These are phyloP conservation scores for Cnidoscolus chayamansa DNA, from an alignment of 441 rosid genomes.

Conservation along the genomic window DNA sequence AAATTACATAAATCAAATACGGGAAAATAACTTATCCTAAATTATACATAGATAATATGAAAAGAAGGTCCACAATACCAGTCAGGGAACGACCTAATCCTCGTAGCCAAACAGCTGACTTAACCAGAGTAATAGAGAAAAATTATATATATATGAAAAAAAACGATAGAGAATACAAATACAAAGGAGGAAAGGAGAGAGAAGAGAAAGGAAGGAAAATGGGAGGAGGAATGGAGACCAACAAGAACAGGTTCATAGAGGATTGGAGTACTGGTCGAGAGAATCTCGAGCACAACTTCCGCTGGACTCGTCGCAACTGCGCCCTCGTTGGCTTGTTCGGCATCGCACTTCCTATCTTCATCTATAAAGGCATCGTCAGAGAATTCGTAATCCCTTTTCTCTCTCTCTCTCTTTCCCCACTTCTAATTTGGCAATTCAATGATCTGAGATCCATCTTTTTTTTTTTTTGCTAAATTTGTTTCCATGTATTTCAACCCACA, in stretches of 20 bases:
- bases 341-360: slow-evolving; percentile 63
- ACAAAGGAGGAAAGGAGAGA: not conserved
- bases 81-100: too few relatives aligned
- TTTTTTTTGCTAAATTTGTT: not conserved
- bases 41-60: too few relatives aligned
- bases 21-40: too few relatives aligned
- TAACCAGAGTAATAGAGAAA: too few relatives aligned
- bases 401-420: not conserved
- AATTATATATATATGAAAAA: too few relatives aligned
- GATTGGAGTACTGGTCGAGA: slow-evolving; percentile 80
- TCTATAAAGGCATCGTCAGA: slow-evolving; percentile 85
- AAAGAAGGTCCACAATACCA: too few relatives aligned
- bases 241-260: slow-evolving; percentile 82
- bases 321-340: slow-evolving; percentile 86
- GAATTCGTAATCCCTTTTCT: slow-evolving; percentile 54
- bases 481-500: not conserved
- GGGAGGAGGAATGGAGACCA: slow-evolving; percentile 92
- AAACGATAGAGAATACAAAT: too few relatives aligned
- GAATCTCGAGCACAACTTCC: slow-evolving; percentile 82
- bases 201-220: slow-evolving; percentile 27
- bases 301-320: slow-evolving; percentile 82
- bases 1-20: too few relatives aligned
- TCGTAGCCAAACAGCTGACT: too few relatives aligned
- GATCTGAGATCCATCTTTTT: not conserved
- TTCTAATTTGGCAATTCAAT: not conserved